A percentile compares a stretch with the other conserved stretches of the same genome.
These are phyloP conservation scores for Apiospora pterosperma DNA, from an alignment of 2,329 filamentous ascomycete species.

Conservation along the genomic window DNA sequence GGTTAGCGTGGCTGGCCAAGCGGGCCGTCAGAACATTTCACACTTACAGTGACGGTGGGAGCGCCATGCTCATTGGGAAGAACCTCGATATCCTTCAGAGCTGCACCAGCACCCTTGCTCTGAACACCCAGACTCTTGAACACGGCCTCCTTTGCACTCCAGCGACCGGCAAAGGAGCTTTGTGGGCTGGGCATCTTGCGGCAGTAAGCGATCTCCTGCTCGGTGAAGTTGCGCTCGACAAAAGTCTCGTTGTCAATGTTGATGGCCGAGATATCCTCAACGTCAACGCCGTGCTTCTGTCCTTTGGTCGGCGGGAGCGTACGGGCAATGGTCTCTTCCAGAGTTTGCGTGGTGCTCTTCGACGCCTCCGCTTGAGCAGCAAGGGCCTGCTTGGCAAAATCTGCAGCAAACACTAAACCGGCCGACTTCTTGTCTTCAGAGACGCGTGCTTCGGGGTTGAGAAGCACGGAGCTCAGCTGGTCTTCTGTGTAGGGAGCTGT, in stretches of 20 bases:
- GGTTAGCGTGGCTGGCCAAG: constrained; percentile 32
- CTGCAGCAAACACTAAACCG: constrained; percentile 68
- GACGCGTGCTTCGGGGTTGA: constrained; percentile 91
- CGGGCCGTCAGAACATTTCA: not conserved
- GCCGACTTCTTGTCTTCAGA: constrained; percentile 81
- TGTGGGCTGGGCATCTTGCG: constrained; percentile 72
- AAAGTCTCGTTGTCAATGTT: constrained; percentile 95
- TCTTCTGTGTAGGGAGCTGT: constrained; percentile 87
- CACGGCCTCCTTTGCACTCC: constrained; percentile 97
- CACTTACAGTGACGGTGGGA: constrained; percentile 78
- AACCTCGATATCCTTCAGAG: constrained; percentile 94
- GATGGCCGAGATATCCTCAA: constrained; percentile 82
- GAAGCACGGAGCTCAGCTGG: constrained; percentile 81
- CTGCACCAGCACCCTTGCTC: constrained; percentile 83
- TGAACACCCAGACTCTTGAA: constrained; percentile 93
- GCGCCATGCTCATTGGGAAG: constrained; percentile 75
- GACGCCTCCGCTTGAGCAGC: constrained; percentile 44
- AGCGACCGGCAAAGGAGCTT: constrained; percentile 89
- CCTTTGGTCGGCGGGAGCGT: constrained; percentile 45
- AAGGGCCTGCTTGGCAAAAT: constrained; percentile 61
- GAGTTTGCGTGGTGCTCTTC: constrained; percentile 62
- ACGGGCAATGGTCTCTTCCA: constrained; percentile 74
- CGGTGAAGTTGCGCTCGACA: constrained; percentile 90
- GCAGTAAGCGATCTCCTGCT: constrained; percentile 82
- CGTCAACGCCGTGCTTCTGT: constrained; percentile 88